phyloP scores from a whole-genome alignment of 73 alveolate genomes.

The Paramecium biaurelia region DNA sequence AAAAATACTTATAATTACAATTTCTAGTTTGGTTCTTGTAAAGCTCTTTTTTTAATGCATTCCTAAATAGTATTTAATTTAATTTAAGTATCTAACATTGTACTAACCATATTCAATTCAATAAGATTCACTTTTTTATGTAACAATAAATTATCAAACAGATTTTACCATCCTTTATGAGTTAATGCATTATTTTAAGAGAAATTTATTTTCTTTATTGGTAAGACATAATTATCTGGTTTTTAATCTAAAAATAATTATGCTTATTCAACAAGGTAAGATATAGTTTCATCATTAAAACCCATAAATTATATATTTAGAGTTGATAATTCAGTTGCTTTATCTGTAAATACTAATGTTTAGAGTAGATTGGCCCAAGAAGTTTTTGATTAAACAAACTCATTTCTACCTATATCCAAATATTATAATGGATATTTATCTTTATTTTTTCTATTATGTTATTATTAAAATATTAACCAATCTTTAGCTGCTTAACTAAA shows the following conservation, averaged over 20 bases:
- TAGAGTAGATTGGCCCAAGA: not conserved
- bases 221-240: not conserved
- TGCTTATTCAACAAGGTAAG: not conserved
- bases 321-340: not conserved
- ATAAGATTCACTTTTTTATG: not conserved
- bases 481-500: not conserved
- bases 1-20: not conserved
- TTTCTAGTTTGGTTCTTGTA: not conserved
- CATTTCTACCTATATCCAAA: slow-evolving; percentile 38
- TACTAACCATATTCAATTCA: not conserved
- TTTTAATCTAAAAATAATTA: not conserved
- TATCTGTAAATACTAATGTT: not conserved
- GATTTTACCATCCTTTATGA: not conserved
- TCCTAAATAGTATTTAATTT: not conserved
- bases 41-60: not conserved
- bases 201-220: not conserved
- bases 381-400: not conserved
- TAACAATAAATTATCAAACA: not conserved
- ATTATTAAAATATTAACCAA: not conserved
- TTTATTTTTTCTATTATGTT: not conserved
- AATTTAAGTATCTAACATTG: not conserved
- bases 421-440: not conserved
- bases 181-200: not conserved
- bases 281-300: not conserved
- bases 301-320: slow-evolving; percentile 12